These are phyloP conservation scores for Cladosporium sp. DNA, from an alignment of 2,329 filamentous ascomycete species.

Conservation along the genomic window DNA sequence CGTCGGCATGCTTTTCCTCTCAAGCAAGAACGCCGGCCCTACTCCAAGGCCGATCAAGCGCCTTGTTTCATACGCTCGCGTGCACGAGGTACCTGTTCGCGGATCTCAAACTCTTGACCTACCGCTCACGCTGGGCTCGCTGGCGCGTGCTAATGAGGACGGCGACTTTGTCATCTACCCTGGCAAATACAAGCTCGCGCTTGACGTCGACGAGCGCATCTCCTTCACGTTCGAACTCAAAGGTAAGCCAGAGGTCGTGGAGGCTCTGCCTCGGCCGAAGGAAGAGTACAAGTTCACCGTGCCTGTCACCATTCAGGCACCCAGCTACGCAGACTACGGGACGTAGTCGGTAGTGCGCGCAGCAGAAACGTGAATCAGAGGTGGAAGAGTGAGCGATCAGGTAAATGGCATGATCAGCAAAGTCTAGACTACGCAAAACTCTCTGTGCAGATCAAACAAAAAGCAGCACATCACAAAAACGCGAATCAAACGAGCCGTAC, in stretches of 20 bases:
- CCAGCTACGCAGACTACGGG: background rate
- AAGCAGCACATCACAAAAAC: background rate
- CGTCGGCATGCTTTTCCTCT: slow-evolving; percentile 44
- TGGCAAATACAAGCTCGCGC: slow-evolving; percentile 44
- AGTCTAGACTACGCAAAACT: background rate
- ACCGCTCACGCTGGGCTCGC: slow-evolving; percentile 42
- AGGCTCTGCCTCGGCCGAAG: slow-evolving; percentile 15
- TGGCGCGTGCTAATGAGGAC: slow-evolving; percentile 42
- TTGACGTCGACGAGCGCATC: slow-evolving; percentile 44
- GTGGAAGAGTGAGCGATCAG: background rate
- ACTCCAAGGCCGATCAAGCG: slow-evolving; percentile 47
- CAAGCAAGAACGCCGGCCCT: slow-evolving; percentile 43
- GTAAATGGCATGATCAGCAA: background rate
- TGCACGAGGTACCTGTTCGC: slow-evolving; percentile 26
- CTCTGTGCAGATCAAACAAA: background rate
- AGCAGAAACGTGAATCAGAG: background rate
- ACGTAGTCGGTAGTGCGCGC: background rate
- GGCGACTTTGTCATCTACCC: slow-evolving; percentile 48
- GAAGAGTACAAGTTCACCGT: slow-evolving; percentile 18
- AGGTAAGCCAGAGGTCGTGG: slow-evolving; percentile 20
- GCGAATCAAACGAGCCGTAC: background rate
- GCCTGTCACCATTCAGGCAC: slow-evolving; percentile 19
- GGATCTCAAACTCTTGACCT: slow-evolving; percentile 34
- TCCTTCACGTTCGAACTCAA: slow-evolving; percentile 29
- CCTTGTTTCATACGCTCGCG: slow-evolving; percentile 37